phyloP scores from a whole-genome alignment of 805 yeast species.

The Hanseniaspora mollemarum region DNA sequence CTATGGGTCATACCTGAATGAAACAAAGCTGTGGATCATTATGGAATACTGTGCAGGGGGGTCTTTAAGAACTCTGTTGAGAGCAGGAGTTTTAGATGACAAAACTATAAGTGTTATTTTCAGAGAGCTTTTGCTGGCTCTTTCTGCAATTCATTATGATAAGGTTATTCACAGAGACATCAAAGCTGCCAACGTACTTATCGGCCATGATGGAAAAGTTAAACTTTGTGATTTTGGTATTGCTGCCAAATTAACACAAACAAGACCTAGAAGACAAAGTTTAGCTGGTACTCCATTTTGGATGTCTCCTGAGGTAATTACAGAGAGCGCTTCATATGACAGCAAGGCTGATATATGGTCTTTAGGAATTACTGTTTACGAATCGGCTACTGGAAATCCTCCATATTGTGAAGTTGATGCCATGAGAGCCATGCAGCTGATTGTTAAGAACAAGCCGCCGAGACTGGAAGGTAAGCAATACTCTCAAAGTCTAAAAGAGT shows the following conservation, averaged over 20 bases:
- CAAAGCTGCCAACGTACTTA: conserved; percentile 89
- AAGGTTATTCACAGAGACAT: conserved; percentile 94
- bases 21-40: conserved; percentile 89
- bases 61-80: conserved; percentile 68
- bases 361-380: conserved; percentile 84
- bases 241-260: conserved; percentile 79
- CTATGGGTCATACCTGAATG: conserved; percentile 76
- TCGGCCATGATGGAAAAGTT: conserved; percentile 79
- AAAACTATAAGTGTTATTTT: conserved; percentile 69
- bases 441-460: conserved; percentile 88
- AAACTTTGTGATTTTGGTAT: conserved; percentile 96
- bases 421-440: conserved; percentile 83
- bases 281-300: conserved; percentile 95
- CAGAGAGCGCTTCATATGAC: conserved; percentile 81
- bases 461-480: conserved; percentile 83
- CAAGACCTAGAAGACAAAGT: conserved; percentile 70
- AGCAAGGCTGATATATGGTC: conserved; percentile 97
- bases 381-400: conserved; percentile 93
- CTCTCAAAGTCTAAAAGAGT: conserved; percentile 65
- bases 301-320: conserved; percentile 99
- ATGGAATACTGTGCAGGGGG: conserved; percentile 99
- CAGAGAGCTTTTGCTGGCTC: conserved; percentile 68
- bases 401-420: conserved; percentile 96
- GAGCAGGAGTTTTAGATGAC: conserved; percentile 84
- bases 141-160: conserved; percentile 68